These are phyloP conservation scores for Coemansia brasiliensis DNA, from an alignment of 192 early-diverging fungal genomes.

Conservation along the genomic window DNA sequence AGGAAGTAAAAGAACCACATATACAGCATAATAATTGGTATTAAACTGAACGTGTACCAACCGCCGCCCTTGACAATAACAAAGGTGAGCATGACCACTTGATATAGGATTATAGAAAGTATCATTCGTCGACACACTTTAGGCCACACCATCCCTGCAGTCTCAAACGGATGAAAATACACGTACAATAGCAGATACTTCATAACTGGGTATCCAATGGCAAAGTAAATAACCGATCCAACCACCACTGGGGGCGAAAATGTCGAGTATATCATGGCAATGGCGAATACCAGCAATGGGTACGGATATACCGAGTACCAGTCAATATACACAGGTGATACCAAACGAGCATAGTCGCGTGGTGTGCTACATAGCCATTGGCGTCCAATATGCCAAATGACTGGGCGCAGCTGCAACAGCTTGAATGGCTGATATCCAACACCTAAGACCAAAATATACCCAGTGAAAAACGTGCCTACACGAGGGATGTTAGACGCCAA, in stretches of 20 bases:
- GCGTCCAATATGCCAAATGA: slow-evolving; percentile 60
- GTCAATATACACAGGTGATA: slow-evolving; percentile 66
- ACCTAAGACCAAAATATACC: slow-evolving; percentile 70
- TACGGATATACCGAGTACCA: slow-evolving; percentile 71
- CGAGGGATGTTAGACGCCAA: slow-evolving; percentile 68
- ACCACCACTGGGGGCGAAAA: slow-evolving; percentile 72
- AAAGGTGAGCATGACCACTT: slow-evolving; percentile 64
- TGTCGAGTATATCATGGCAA: slow-evolving; percentile 75
- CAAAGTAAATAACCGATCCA: slow-evolving; percentile 69
- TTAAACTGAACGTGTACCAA: slow-evolving; percentile 47
- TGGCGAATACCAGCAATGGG: slow-evolving; percentile 70
- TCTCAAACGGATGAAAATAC: slow-evolving; percentile 74
- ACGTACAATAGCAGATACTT: slow-evolving; percentile 81
- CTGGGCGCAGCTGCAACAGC: slow-evolving; percentile 66
- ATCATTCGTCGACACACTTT: slow-evolving; percentile 69
- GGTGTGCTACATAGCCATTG: slow-evolving; percentile 71
- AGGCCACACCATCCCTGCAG: slow-evolving; percentile 71
- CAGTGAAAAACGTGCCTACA: slow-evolving; percentile 78
- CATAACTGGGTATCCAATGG: slow-evolving; percentile 64
- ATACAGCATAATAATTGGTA: slow-evolving; percentile 35
- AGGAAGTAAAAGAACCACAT: slow-evolving; percentile 46
- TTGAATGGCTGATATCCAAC: slow-evolving; percentile 71
- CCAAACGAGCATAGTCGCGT: slow-evolving; percentile 75
- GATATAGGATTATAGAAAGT: slow-evolving; percentile 64
- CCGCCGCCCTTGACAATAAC: slow-evolving; percentile 50